Base-by-base conservation (phyloP, 2,329 filamentous ascomycete genomes). In the Penicillium brasilianum region DNA sequence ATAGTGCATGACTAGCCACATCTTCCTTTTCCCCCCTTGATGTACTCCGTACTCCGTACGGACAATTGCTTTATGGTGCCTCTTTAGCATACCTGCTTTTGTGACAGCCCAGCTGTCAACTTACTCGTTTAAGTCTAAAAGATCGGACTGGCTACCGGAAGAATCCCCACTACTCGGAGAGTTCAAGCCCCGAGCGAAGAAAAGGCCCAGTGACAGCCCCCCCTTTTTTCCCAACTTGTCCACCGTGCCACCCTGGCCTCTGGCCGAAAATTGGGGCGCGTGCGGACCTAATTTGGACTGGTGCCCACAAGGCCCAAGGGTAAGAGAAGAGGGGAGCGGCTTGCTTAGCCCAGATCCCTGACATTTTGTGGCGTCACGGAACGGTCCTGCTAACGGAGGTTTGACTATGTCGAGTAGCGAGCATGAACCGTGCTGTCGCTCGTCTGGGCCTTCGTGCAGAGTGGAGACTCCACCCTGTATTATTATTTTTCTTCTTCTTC, bases 81-180 rank as follows among this genome's bases (percentile, higher is more conserved):
- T 50, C 30, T 32, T 32, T 34, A n/a, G 20, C 18, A 39, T 48
- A 28, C 22, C 22, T 37, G 30, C 49, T 37, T 36, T 37, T 37
- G 49, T 36, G 49, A 52, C 32, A 52, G 49, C 49, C 49, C 13
- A 72, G 69, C 72, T 74, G 71, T 74, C 71, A 75, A 67, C 57
- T 67, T 71, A 60, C 71, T 66, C 32, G 34, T 70, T 70, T 63
- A 39, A 67, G 70, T 57, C 60, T 69, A 68, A 62, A 67, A 67
- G 67, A 66, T 73, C 72, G 71, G 72, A 65, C 65, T 66, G 69
- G 70, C 73, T 71, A 66, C 64, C 65, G 62, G 67, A 57, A 43
- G 52, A 61, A 46, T 64, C 63, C 53, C 66, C 67, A 69, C 63
- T 55, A 22, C 49, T 62, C 59, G 65, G 62, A 65, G 64, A 67